Conservation (phyloP, 75 land plant species). For the Sequoiadendron giganteum region DNA sequence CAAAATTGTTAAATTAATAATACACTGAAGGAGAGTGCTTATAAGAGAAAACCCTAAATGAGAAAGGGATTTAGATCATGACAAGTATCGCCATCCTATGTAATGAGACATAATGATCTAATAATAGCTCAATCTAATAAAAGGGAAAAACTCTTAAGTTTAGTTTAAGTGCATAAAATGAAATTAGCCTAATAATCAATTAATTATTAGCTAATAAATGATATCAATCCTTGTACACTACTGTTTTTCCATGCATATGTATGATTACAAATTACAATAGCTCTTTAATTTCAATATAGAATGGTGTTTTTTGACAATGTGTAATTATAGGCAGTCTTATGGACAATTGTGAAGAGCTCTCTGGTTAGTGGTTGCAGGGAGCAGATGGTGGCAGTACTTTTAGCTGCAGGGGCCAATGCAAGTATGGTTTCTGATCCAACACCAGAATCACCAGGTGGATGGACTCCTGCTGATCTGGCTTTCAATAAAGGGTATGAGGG, state of each 20-base stretch:
- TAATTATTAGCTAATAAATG: too few species aligned
- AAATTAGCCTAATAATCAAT: too few species aligned
- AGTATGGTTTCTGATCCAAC: constrained; percentile 78
- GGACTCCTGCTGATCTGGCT: constrained; percentile 74
- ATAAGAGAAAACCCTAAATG: too few species aligned
- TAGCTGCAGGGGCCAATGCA: constrained; percentile 75
- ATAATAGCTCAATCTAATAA: too few species aligned
- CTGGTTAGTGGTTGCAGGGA: constrained; percentile 48
- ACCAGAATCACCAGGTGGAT: constrained; percentile 59
- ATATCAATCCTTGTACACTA: neutral
- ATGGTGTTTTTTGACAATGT: neutral
- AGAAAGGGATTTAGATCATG: too few species aligned
- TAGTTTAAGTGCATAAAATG: too few species aligned
- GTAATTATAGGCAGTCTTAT: neutral
- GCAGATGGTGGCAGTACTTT: constrained; percentile 62
- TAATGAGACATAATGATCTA: too few species aligned
- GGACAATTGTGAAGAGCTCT: neutral
- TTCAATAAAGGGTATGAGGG: constrained; percentile 60
- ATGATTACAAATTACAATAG: neutral
- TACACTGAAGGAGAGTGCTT: too few species aligned
- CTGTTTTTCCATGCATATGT: neutral
- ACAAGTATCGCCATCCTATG: too few species aligned
- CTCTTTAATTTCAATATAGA: neutral
- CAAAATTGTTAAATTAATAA: too few species aligned
- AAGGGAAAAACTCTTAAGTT: too few species aligned